Evolutionary conservation across 257 asterid genomes (phyloP), one percentile per base, ranked within the genome.

Genomic region (Salvia rosmarinus): DNA sequence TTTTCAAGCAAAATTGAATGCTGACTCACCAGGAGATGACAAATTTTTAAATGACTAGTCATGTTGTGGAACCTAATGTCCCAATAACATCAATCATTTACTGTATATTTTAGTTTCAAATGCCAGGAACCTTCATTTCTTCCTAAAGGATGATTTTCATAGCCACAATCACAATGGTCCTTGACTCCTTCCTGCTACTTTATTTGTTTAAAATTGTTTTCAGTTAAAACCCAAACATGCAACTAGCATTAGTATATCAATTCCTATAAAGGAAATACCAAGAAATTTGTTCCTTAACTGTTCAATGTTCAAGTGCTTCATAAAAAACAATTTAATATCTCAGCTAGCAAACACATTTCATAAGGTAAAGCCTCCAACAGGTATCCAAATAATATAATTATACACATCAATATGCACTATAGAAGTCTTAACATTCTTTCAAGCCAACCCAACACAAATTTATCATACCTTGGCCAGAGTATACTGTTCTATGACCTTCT

Each of bases 401-500:
- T 44, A 40, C 42, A 62, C 42, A 50, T 34, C 64, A 37, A 56
- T 5, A 20, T 57, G 70, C 63, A 51, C 21, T 20, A 56, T n/a
- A 59, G 61, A 51, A 72, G 49, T 30, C 16, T 37, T 17, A 60
- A 14, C n/a, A 6, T 66, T 75, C 34, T 80, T 67, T 23, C 23
- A 37, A 70, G 54, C 68, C 79, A 73, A 71, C 43, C 67, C 58
- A 51, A 63, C 54, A 71, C 80, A 61, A 59, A 61, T 51, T 59
- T 60, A 52, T 43, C 76, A 64, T 87, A 94, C 99, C 99, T 94
- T 94, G 25, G 90, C 95, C 72, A 86, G 85, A 78, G 99, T 91
- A 81, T 94, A 94, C 78, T 86, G 92, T 79, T 79, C 89, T 75
- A 94, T 88, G 69, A 94, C 90, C 81, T 91, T 91, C 87, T 94